phyloP scores from a whole-genome alignment of 192 early-diverging fungal genomes.

The Entomortierella chlamydospora region DNA sequence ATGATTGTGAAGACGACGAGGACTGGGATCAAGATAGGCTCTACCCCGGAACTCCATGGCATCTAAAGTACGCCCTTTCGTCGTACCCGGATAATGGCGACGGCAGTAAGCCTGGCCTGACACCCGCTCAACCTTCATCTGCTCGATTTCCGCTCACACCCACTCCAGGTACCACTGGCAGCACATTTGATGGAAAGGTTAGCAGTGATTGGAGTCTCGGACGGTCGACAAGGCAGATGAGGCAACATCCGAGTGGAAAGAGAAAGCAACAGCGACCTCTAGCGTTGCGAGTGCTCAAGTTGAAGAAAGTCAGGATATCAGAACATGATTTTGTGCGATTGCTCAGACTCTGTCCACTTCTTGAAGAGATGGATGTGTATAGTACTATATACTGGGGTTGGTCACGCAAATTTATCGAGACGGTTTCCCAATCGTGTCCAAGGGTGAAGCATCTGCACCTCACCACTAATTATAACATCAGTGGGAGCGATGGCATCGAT shows the following conservation, averaged over 20 bases:
- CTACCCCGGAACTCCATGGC: constrained; percentile 16
- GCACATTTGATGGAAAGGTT: too few species aligned
- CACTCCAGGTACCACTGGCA: background rate
- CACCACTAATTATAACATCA: constrained; percentile 9
- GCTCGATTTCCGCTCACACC: too few species aligned
- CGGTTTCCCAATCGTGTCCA: constrained; percentile 17
- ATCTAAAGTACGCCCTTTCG: constrained; percentile 3
- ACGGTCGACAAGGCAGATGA: too few species aligned
- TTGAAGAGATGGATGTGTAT: constrained; percentile 31
- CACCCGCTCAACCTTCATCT: background rate
- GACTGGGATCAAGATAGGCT: background rate
- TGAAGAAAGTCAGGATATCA: constrained; percentile 20
- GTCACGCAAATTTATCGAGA: background rate
- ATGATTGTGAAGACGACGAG: background rate
- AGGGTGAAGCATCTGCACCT: constrained; percentile 18
- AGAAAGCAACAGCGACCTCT: constrained; percentile 8
- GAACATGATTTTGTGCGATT: constrained; percentile 19
- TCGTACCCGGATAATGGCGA: background rate
- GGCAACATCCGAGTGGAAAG: background rate
- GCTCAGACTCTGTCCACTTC: background rate
- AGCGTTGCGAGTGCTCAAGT: constrained; percentile 8
- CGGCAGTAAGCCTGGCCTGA: background rate
- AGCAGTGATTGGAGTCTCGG: too few species aligned
- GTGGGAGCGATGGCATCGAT: background rate
- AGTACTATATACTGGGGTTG: constrained; percentile 25